Evolutionary conservation across 257 asterid genomes (phyloP), one percentile per base, ranked within the genome.

Genomic region (Gentiana macrophylla): DNA sequence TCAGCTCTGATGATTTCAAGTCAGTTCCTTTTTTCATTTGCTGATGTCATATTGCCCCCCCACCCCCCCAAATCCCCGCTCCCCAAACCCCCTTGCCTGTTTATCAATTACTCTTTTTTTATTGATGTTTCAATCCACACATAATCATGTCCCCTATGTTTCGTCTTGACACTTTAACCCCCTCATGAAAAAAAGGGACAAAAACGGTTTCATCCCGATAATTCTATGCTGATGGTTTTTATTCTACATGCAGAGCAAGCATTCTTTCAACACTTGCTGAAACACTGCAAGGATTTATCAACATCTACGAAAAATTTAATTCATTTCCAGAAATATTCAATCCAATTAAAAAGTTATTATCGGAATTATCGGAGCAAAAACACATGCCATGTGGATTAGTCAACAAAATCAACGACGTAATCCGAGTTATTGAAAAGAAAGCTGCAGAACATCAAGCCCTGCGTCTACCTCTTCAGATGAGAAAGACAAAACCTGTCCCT

Each of bases 271-370:
- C 93, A 38, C 72, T 78, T 55, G 64, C 80, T 52, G 86, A 77
- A 57, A 81, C 83, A 37, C 84, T 92, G 41, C 73, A 67, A 77
- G 95, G 95, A 62, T 92, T 79, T 58, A 71, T 80, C 49, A 60
- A 57, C 68, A 62, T 71, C 32, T 81, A 72, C 38, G 77, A 68
- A 61, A 84, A 66, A 66, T 63, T 81, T 57, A 81, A 75, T 48
- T 86, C 95, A 53, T 92, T 88, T 61, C 94, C 97, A 0, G 99
- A 92, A 77, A 81, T 88, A 65, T 83, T 92, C 72, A 46, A 70
- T 70, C 95, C 97, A 10, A 67, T 85, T 53, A 64, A 82, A 32
- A 72, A 73, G 60, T 24, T 88, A 54, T 62, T 85, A 65, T 57
- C 44, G 1, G 83, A 71, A 55, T 72, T 92, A 64, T 78, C 68